phyloP scores from a whole-genome alignment of 306 rosid genomes.

The Vigna unguiculata region DNA sequence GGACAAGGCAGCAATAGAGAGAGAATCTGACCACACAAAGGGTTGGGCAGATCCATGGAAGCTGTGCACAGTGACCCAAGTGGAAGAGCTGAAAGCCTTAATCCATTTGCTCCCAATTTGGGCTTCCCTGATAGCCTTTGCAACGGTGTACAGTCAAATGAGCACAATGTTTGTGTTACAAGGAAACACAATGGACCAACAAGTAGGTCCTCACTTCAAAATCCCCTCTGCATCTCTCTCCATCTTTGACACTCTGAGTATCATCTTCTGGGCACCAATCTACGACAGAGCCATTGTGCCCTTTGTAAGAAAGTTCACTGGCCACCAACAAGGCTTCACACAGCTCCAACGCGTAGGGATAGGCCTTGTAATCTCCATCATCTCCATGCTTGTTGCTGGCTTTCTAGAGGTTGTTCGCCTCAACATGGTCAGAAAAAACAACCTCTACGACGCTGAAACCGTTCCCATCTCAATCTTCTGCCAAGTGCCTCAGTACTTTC shows the following conservation, averaged over 20 bases:
- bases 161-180: conserved; percentile 85
- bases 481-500: conserved; percentile 79
- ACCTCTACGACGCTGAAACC: conserved; percentile 55
- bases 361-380: conserved; percentile 66
- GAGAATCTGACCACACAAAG: conserved; percentile 40
- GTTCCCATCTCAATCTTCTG: conserved; percentile 76
- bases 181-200: conserved; percentile 80
- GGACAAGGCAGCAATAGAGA: conserved; percentile 79
- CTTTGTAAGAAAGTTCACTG: conserved; percentile 60
- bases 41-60: conserved; percentile 58
- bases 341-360: conserved; percentile 82
- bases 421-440: conserved; percentile 50
- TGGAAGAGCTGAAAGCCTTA: conserved; percentile 71
- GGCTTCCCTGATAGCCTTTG: conserved; percentile 72
- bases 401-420: conserved; percentile 68
- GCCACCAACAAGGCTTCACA: conserved; percentile 66
- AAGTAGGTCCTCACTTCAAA: conserved; percentile 64
- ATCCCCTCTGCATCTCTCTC: conserved; percentile 87
- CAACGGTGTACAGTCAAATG: conserved; percentile 80
- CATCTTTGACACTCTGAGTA: conserved; percentile 72
- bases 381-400: conserved; percentile 74
- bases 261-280: conserved; percentile 70
- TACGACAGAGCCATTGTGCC: conserved; percentile 70
- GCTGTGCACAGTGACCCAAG: conserved; percentile 76
- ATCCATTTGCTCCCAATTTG: conserved; percentile 68